phyloP scores from a whole-genome alignment of 352 stramenopile genomes.

The Globisporangium echinulatum region DNA sequence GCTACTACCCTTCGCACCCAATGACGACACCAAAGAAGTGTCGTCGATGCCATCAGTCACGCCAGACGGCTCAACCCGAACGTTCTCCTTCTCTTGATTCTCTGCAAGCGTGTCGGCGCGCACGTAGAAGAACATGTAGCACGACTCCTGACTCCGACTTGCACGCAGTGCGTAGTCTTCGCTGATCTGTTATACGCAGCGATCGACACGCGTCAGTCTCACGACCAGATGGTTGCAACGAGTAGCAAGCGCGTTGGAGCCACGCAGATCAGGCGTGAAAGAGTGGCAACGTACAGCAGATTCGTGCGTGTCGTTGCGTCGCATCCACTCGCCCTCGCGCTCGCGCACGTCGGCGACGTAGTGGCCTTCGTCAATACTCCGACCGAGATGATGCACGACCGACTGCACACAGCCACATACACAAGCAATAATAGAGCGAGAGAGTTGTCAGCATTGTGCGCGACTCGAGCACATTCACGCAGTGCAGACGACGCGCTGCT shows the following conservation, averaged over 20 bases:
- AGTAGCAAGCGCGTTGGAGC: no score
- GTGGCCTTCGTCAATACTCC: slow-evolving; percentile 76
- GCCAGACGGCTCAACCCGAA: slow-evolving; percentile 1
- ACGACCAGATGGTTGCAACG: background rate
- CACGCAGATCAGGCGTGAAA: no score
- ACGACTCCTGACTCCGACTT: slow-evolving; percentile 75
- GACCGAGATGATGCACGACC: slow-evolving; percentile 78
- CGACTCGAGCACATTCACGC: no score
- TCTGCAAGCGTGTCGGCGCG: slow-evolving; percentile 20
- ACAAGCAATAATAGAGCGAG: background rate
- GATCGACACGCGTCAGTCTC: background rate
- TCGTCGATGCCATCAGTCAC: no score
- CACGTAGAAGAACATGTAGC: slow-evolving; percentile 88
- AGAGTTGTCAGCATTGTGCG: no score
- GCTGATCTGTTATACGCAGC: slow-evolving; percentile 35
- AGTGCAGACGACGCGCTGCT: no score
- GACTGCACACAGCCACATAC: slow-evolving; percentile 33
- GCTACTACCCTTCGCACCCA: no score
- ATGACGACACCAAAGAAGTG: no score
- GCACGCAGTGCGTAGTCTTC: slow-evolving; percentile 70
- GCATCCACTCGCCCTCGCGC: slow-evolving; percentile 43
- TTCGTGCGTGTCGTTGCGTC: slow-evolving; percentile 81
- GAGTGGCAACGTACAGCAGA: slow-evolving; percentile 37
- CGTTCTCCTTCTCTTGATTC: slow-evolving; percentile 59
- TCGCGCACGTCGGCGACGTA: slow-evolving; percentile 78